Evolutionary conservation across 1,284 basidiomycete genomes (phyloP), one percentile per base, ranked within the genome.

Genomic region (Pyrrhoderma lamaoense): DNA sequence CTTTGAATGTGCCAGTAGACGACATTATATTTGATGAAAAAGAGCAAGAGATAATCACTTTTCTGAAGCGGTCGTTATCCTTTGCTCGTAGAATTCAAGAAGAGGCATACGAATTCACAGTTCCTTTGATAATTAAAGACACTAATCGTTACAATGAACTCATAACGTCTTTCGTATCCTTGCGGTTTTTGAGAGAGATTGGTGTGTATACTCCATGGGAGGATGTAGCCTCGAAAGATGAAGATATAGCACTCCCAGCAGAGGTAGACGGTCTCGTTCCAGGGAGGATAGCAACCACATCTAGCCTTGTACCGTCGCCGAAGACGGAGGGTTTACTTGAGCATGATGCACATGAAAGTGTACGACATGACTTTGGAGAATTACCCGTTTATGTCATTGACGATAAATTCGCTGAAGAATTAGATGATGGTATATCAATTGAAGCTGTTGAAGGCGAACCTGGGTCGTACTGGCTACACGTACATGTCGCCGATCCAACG

Each of bases 401-500:
- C 64, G 90, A 93, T 58, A 62, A 73, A 0, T 64, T 61, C 3
- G 94, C 96, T 0, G 70, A 86, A 59, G 96, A 99, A 65, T 76
- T 99, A 23, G 96, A 99, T 61, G 96, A 99, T 65, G 96, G 93
- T 1, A 63, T 99, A 34, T 95, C 93, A 0, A 64, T 98, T 44
- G 89, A 94, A 57, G 59, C 67, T 1, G 71, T 82, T 18, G 67
- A 73, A 8, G 69, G 68, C 1, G 78, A 85, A 45, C 78, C 80
- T 2, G 77, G 73, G 14, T 70, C 70, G 52, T 61, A 71, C 47
- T 99, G 96, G 96, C 62, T 96, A 13, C 95, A 98, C 61, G 73
- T 89, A 16, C 95, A 99, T 63, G 76, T 99, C 50, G 95, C 96
- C 7, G 95, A 99, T 64, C 94, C 95, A 0, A 94, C 92, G 0